Conservation (phyloP, 2,329 filamentous ascomycete genomes). For the Alternaria tenuissima region DNA sequence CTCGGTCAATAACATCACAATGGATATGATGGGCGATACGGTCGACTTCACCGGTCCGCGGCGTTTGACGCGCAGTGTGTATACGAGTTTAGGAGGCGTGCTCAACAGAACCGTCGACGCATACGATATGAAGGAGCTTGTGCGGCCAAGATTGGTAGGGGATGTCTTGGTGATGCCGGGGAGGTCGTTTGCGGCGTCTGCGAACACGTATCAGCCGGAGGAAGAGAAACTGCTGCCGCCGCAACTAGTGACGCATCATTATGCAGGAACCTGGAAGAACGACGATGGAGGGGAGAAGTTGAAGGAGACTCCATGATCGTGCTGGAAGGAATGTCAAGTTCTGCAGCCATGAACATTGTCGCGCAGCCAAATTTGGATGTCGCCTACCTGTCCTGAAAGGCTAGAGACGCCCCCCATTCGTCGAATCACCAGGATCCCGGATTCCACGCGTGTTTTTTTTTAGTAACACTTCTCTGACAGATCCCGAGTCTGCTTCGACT, state of each 20-base stretch:
- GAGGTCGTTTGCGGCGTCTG: slow-evolving; percentile 22
- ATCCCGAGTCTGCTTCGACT: no score
- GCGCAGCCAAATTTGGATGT: no score
- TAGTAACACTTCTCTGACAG: no score
- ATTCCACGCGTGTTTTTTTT: no score
- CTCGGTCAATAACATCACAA: slow-evolving; percentile 21
- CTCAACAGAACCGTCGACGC: slow-evolving; percentile 23
- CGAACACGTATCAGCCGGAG: slow-evolving; percentile 22
- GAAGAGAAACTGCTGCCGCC: slow-evolving; percentile 15
- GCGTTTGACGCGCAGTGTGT: slow-evolving; percentile 34
- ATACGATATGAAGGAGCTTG: slow-evolving; percentile 28
- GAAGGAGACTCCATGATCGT: neutral
- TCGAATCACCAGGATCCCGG: no score
- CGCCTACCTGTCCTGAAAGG: no score
- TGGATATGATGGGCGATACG: slow-evolving; percentile 37
- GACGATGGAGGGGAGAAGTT: slow-evolving; percentile 22
- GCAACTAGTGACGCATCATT: slow-evolving; percentile 27
- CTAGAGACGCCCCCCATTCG: no score
- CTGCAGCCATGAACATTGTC: no score
- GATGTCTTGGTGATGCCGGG: slow-evolving; percentile 39
- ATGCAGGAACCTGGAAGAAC: slow-evolving; percentile 35
- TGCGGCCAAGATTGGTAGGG: slow-evolving; percentile 37
- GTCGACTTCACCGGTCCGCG: slow-evolving; percentile 43
- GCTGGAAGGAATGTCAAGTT: neutral
- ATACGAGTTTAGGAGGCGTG: slow-evolving; percentile 32